A percentile compares a stretch with the other conserved stretches of the same genome.
These are phyloP conservation scores for Quercus phellos DNA, from an alignment of 331 rosid species.

Conservation along the genomic window DNA sequence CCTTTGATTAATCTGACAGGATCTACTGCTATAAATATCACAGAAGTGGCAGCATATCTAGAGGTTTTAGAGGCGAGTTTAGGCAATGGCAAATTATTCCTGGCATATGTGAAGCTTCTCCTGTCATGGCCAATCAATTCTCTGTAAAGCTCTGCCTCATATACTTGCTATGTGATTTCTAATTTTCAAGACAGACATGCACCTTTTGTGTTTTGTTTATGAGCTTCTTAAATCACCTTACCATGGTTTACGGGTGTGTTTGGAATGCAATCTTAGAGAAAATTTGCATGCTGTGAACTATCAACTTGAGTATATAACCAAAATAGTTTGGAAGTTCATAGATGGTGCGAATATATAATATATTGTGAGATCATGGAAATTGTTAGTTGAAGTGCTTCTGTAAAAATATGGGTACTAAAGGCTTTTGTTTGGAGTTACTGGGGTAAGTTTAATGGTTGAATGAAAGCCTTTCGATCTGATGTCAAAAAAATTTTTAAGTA, in stretches of 20 bases:
- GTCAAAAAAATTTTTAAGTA: not conserved
- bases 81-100: conserved; percentile 97
- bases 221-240: not conserved
- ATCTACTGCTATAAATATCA: conserved; percentile 5
- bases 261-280: conserved; percentile 6
- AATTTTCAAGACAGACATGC: not conserved
- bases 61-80: conserved; percentile 98
- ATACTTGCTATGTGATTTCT: not conserved
- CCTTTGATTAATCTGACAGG: conserved; percentile 18
- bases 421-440: not conserved
- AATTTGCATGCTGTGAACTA: conserved; percentile 2
- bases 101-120: conserved; percentile 79
- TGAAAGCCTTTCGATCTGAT: not conserved
- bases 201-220: not conserved
- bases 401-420: not conserved
- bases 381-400: not conserved
- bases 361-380: not conserved
- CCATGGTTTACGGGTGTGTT: not conserved
- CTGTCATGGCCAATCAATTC: conserved; percentile 97
- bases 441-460: not conserved
- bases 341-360: not conserved
- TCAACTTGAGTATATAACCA: not conserved
- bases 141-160: conserved; percentile 53
- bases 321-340: not conserved
- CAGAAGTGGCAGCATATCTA: conserved; percentile 99